phyloP scores from a whole-genome alignment of 495 filamentous ascomycete species.

The Pseudoneurospora amorphoporcata region DNA sequence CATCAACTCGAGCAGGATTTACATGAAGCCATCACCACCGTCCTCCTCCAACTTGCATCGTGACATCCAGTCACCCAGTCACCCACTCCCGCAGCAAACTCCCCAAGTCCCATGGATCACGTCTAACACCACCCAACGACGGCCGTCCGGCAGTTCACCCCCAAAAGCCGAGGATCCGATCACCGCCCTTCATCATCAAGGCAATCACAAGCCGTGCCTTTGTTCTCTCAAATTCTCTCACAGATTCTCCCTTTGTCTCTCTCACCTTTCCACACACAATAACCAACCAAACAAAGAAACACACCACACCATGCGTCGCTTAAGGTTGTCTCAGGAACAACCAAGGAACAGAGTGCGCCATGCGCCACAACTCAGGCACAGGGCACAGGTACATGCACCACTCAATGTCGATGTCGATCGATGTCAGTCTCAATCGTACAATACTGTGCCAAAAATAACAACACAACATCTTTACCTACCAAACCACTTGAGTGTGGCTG shows the following conservation, averaged over 20 bases:
- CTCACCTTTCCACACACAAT: neutral
- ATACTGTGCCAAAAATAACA: neutral
- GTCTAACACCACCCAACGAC: neutral
- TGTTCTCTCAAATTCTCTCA: neutral
- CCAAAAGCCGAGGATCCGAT: neutral
- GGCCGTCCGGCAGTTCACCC: neutral
- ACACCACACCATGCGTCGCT: too few relatives aligned
- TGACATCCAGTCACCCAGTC: neutral
- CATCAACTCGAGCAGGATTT: neutral
- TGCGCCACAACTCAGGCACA: neutral
- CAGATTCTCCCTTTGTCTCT: neutral
- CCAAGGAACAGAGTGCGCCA: neutral
- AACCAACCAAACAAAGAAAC: neutral
- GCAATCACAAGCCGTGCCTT: neutral
- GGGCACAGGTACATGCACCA: neutral
- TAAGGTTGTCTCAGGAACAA: neutral
- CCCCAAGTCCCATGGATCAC: neutral
- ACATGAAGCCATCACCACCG: neutral
- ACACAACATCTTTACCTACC: neutral
- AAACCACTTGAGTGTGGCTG: neutral
- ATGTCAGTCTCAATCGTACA: neutral
- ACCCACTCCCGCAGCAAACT: neutral
- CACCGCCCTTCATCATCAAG: neutral
- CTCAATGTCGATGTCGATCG: neutral
- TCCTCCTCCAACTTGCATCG: neutral